Base-by-base conservation (phyloP, 306 rosid species). In the Cucumis hystrix region DNA sequence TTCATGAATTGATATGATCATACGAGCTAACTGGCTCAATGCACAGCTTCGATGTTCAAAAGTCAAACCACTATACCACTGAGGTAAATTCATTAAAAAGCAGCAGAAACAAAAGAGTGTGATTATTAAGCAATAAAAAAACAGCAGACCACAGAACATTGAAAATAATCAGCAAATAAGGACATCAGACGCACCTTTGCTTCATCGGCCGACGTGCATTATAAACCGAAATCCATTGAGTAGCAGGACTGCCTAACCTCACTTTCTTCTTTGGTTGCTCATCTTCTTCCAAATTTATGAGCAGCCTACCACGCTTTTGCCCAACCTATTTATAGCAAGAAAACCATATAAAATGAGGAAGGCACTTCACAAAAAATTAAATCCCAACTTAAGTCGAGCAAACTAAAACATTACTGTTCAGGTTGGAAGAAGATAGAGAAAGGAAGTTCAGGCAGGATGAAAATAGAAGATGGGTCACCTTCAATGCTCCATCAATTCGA, bases 221-320 rank as follows among this genome's bases (percentile, higher is more conserved):
- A 83, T 93, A 93, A 78, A 91, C 97, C 5, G 98, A 91, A 84
- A 93, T 89, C 98, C 98, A 93, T 83, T 91, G 98, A 41, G 93
- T 91, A 63, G 97, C 98, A 61, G 97, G 98, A 86, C 88, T 89
- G 62, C 98, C 98, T 80, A 91, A 45, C 79, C 98, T 88, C 60
- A 91, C 89, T 88, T 91, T 93, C 88, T 93, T 93, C 91, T 93
- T 93, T 62, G 98, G 98, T 66, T 89, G 98, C 82, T 93, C 97
- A 75, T 93, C 98, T 77, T 91, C 98, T 81, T 93, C 97, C 75
- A 89, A 83, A 83, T 89, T 89, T 80, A 93, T 83, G 65, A 89
- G 90, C 87, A 86, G 80, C 81, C 97, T 84, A 64, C 85, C 98
- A 52, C 98, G 87, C 79, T 91, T 93, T 85, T 93, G 98, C 74